Evolutionary conservation across 1,139 yeast species (phyloP).

Genomic region (Debaryomyces fabryi): DNA sequence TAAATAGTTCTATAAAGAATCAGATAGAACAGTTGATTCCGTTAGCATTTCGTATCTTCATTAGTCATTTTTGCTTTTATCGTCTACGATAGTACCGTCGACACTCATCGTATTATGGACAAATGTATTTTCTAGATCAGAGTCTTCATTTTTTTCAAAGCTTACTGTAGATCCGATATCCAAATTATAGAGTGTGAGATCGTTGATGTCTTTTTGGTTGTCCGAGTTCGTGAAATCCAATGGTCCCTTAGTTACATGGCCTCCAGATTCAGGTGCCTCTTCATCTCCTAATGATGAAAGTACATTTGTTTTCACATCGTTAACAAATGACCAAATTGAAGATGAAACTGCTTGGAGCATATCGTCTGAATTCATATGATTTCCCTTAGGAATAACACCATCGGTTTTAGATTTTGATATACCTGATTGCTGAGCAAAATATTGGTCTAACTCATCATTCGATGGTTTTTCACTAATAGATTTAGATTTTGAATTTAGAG

Average conservation of each 20-base stretch:
- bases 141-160: constrained; percentile 12
- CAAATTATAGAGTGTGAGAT: constrained; percentile 25
- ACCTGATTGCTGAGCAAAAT: constrained; percentile 9
- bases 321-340: constrained; percentile 50
- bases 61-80: constrained; percentile 1
- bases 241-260: neutral
- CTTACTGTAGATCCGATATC: constrained; percentile 34
- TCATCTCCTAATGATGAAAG: constrained; percentile 40
- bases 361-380: constrained; percentile 27
- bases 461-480: neutral
- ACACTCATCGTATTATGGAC: constrained; percentile 12
- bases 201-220: neutral
- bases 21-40: neutral
- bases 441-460: constrained; percentile 15
- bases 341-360: constrained; percentile 47
- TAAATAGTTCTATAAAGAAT: constrained; percentile 1
- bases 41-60: neutral
- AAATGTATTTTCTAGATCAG: neutral
- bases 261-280: constrained; percentile 10
- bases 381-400: neutral
- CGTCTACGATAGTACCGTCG: constrained; percentile 6
- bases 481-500: constrained; percentile 25
- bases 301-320: constrained; percentile 44
- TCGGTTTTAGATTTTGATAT: neutral
- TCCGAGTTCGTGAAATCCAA: neutral